A percentile compares a stretch with the other conserved stretches of the same genome.
These are phyloP conservation scores for Mesotaenium endlicherianum DNA, from an alignment of 139 green algal species.

Conservation along the genomic window DNA sequence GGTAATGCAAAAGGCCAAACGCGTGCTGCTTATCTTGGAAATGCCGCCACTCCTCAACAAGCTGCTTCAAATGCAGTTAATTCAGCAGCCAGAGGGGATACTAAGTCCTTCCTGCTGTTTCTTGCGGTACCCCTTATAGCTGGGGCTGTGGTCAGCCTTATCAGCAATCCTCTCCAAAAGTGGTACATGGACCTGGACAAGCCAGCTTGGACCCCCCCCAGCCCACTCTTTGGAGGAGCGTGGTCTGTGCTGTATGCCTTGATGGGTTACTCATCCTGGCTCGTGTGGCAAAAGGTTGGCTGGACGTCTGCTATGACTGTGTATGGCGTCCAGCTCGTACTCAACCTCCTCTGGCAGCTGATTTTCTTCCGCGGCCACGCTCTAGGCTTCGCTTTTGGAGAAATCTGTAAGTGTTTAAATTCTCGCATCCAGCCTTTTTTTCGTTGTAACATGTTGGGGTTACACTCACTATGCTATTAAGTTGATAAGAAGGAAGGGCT, in stretches of 20 bases:
- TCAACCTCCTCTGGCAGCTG: constrained; percentile 40
- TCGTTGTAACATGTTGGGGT: no score
- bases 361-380: constrained; percentile 25
- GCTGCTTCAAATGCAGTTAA: no score
- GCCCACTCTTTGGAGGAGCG: constrained; percentile 11
- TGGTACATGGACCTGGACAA: constrained; percentile 36
- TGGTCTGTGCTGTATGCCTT: constrained; percentile 30
- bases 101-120: not conserved
- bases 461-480: no score
- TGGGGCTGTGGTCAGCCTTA: not conserved
- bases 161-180: not conserved
- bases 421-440: no score
- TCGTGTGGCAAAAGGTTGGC: constrained; percentile 23
- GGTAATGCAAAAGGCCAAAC: no score
- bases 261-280: constrained; percentile 29
- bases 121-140: constrained; percentile 14
- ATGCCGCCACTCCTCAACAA: no score
- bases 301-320: not conserved
- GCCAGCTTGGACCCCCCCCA: constrained; percentile 27
- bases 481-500: no score
- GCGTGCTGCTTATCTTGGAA: no score
- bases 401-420: no score
- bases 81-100: no score
- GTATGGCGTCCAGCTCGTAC: constrained; percentile 28
- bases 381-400: no score